A percentile compares a stretch with the other conserved stretches of the same genome.
Conservation (phyloP, 352 stramenopile species). For the Pythium aristosporum region DNA sequence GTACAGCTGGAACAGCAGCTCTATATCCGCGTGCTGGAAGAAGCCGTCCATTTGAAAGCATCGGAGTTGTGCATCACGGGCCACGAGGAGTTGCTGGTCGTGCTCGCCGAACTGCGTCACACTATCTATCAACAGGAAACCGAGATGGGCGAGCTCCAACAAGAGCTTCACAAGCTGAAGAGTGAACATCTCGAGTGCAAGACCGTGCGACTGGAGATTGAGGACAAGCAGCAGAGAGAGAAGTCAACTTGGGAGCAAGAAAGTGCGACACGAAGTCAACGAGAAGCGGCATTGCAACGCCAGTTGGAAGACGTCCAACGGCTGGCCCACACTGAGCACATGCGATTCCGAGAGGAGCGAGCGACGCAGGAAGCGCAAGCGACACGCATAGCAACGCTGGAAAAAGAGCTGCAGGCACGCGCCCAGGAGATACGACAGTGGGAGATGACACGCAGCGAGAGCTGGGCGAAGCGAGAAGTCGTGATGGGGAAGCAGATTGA, state of each 20-base stretch:
- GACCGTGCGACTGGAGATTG: slow-evolving; percentile 6
- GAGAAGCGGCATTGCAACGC: slow-evolving; percentile 29
- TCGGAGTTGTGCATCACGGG: slow-evolving; percentile 63
- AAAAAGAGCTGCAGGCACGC: slow-evolving; percentile 28
- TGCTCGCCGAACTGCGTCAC: slow-evolving; percentile 73
- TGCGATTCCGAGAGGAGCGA: slow-evolving; percentile 16
- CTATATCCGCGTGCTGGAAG: slow-evolving; percentile 79
- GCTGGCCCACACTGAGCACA: slow-evolving; percentile 34
- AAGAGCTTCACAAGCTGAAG: slow-evolving; percentile 6
- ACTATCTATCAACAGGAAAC: slow-evolving; percentile 77
- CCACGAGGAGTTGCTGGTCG: slow-evolving; percentile 73
- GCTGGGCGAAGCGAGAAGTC: slow-evolving; percentile 28
- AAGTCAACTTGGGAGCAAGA: slow-evolving; percentile 20
- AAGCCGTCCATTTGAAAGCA: slow-evolving; percentile 71
- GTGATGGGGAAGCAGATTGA: slow-evolving; percentile 28
- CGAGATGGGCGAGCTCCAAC: slow-evolving; percentile 34
- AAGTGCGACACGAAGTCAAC: slow-evolving; percentile 21
- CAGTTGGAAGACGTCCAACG: slow-evolving; percentile 33
- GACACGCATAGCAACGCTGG: slow-evolving; percentile 15
- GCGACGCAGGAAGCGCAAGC: slow-evolving; percentile 18
- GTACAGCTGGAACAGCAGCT: slow-evolving; percentile 43
- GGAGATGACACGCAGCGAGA: slow-evolving; percentile 11
- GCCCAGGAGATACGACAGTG: slow-evolving; percentile 11
- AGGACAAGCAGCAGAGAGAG: slow-evolving; percentile 14
- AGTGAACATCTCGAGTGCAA: slow-evolving; percentile 18